These are phyloP conservation scores for Pichia gijzeniarum DNA, from an alignment of 805 yeast genomes.

Conservation along the genomic window DNA sequence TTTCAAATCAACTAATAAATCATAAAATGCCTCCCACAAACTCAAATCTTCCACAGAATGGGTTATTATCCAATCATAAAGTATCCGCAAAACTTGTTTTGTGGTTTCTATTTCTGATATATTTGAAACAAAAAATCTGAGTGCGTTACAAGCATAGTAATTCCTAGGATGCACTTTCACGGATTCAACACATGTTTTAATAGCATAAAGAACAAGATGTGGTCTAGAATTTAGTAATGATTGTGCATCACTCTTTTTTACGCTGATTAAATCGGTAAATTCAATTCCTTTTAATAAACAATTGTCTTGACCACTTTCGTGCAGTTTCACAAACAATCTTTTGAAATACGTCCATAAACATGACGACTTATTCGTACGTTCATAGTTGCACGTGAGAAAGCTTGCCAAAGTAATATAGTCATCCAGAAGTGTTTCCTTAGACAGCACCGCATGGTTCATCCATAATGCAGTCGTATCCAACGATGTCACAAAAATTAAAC, in stretches of 20 bases:
- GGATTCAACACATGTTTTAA: conserved; percentile 28
- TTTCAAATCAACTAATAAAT: not conserved
- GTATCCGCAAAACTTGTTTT: not conserved
- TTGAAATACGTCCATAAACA: conserved; percentile 27
- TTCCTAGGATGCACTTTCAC: conserved; percentile 37
- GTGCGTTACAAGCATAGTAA: conserved; percentile 43
- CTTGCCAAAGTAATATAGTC: conserved; percentile 6
- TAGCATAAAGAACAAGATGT: not conserved
- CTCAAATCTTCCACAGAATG: conserved; percentile 9
- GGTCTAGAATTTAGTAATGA: not conserved
- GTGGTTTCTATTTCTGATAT: not conserved
- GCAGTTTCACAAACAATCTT: conserved; percentile 9
- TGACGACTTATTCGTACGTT: conserved; percentile 31
- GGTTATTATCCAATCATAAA: not conserved
- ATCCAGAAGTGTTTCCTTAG: not conserved
- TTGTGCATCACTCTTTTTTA: no score
- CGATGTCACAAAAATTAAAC: conserved; percentile 25
- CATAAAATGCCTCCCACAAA: conserved; percentile 8
- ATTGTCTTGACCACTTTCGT: not conserved
- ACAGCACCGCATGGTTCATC: conserved; percentile 9
- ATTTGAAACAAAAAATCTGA: conserved; percentile 18
- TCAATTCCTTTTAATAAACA: no score
- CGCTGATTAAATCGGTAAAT: no score
- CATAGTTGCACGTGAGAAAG: conserved; percentile 21
- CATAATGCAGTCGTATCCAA: conserved; percentile 23